Percentiles rank a stretch among this genome's conserved stretches.
These are phyloP conservation scores for Trametes sanguinea DNA, from an alignment of 768 basidiomycete species.

Conservation along the genomic window DNA sequence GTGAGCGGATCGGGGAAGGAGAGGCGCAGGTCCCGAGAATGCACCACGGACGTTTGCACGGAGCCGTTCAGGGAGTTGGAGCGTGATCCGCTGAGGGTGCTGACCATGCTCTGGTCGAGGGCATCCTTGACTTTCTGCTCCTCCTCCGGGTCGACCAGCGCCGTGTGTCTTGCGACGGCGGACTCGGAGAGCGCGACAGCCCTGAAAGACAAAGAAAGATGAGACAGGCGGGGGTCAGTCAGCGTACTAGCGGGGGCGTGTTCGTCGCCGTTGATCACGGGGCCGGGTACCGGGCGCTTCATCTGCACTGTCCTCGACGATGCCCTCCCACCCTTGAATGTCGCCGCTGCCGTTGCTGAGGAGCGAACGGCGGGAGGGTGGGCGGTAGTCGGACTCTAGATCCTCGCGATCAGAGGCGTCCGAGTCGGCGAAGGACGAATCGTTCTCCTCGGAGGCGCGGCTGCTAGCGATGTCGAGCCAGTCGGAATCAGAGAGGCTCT, in stretches of 20 bases:
- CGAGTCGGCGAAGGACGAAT: conserved; percentile 59
- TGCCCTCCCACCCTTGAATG: conserved; percentile 77
- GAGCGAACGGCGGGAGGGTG: conserved; percentile 69
- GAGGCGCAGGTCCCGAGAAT: conserved; percentile 71
- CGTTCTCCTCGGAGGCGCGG: conserved; percentile 70
- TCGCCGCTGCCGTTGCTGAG: conserved; percentile 70
- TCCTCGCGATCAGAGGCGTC: conserved; percentile 65
- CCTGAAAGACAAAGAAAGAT: conserved; percentile 27
- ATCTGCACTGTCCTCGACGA: conserved; percentile 63
- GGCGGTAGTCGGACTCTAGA: conserved; percentile 40
- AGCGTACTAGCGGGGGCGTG: neutral
- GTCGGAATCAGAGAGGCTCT: conserved; percentile 75
- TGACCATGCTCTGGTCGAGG: conserved; percentile 80
- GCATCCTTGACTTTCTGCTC: conserved; percentile 72
- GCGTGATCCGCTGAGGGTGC: conserved; percentile 71
- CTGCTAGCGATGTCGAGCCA: conserved; percentile 80
- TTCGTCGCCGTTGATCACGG: conserved; percentile 14
- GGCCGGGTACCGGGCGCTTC: conserved; percentile 36
- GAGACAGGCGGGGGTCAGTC: conserved; percentile 15
- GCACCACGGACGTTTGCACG: conserved; percentile 48
- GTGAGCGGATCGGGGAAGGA: conserved; percentile 85
- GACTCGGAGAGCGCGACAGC: conserved; percentile 19
- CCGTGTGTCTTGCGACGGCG: conserved; percentile 17
- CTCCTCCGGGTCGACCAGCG: conserved; percentile 51
- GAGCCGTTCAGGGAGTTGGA: conserved; percentile 56